Evolutionary conservation across 768 basidiomycete genomes (phyloP), one percentile per base, ranked within the genome.

Genomic region (Macrolepiota fuliginosa): DNA sequence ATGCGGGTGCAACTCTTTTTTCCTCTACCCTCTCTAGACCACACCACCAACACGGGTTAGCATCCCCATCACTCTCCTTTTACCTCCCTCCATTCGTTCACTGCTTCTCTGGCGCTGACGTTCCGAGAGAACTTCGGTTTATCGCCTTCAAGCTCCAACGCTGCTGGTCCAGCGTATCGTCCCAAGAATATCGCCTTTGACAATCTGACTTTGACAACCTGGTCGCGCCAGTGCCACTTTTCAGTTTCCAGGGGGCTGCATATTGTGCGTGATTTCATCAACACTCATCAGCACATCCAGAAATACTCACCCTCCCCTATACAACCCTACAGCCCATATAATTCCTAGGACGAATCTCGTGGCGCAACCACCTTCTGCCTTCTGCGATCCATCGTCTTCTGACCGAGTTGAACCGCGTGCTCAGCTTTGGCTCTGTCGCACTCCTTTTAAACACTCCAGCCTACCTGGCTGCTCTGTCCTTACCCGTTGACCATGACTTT

Each of bases 401-500:
- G 29, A 7, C 29, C 29, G 29, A 32, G 29, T 32, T 32, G 29
- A 7, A 58, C 52, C 58, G 40, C 51, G 46, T 56, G 54, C 40
- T 54, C 55, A 54, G 63, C 63, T 63, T 64, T 53, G 53, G 55
- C 37, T 39, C 40, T 58, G 11, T 53, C 52, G 36, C 62, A 53
- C 56, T 65, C 62, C 59, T 68, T 62, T 56, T 45, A 63, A 62
- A 39, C 24, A 52, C 22, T 29, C 54, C 51, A 55, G 65, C 63
- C 35, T 47, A 50, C 56, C 62, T 56, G 66, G 55, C 62, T 19
- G 40, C 62, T 59, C 64, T 61, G 47, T 65, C 58, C 13, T 60
- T 64, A 45, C 54, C 42, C n/a, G 12, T 27, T 24, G 37, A 59
- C 39, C 1, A 69, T 69, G 68, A 60, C 35, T 46, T 12, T 53